phyloP scores from a whole-genome alignment of 2,329 filamentous ascomycete genomes.

The Nemania diffusa region DNA sequence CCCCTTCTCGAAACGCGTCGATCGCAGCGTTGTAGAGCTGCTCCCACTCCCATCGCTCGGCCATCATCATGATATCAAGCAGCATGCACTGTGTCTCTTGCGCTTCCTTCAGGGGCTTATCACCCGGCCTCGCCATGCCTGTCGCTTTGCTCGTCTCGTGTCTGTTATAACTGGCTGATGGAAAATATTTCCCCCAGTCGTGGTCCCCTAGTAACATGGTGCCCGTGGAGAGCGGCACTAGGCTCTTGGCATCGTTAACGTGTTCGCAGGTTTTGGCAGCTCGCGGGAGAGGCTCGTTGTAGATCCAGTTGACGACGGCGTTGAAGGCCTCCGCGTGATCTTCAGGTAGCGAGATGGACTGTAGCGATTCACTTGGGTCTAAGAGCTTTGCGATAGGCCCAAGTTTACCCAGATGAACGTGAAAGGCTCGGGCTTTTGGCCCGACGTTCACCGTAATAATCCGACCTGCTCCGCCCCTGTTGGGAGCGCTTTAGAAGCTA shows the following conservation, averaged over 20 bases:
- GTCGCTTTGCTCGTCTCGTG: not conserved
- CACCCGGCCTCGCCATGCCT: not conserved
- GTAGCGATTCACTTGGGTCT: not conserved
- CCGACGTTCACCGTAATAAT: slow-evolving; percentile 12
- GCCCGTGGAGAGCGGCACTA: too few relatives aligned
- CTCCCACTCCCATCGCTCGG: slow-evolving; percentile 15
- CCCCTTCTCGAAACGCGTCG: slow-evolving; percentile 19
- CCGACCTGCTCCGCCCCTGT: not conserved
- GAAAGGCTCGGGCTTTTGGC: not conserved
- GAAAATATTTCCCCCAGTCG: too few relatives aligned
- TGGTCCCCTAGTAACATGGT: too few relatives aligned
- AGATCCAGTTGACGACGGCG: slow-evolving; percentile 12
- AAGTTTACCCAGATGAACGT: slow-evolving; percentile 5
- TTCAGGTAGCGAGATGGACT: slow-evolving; percentile 3
- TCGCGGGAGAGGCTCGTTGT: slow-evolving; percentile 12
- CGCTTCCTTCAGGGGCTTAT: not conserved
- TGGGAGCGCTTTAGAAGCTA: not conserved
- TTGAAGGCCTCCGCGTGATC: slow-evolving; percentile 9
- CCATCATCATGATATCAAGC: slow-evolving; percentile 19
- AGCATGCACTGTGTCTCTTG: slow-evolving; percentile 12
- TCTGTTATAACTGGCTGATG: not conserved
- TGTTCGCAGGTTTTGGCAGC: not conserved
- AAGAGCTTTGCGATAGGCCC: slow-evolving; percentile 4
- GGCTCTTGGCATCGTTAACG: not conserved
- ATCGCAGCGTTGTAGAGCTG: slow-evolving; percentile 19